Evolutionary conservation across 345 rosid genomes (phyloP).

Genomic region (Melaleuca quinquenervia): DNA sequence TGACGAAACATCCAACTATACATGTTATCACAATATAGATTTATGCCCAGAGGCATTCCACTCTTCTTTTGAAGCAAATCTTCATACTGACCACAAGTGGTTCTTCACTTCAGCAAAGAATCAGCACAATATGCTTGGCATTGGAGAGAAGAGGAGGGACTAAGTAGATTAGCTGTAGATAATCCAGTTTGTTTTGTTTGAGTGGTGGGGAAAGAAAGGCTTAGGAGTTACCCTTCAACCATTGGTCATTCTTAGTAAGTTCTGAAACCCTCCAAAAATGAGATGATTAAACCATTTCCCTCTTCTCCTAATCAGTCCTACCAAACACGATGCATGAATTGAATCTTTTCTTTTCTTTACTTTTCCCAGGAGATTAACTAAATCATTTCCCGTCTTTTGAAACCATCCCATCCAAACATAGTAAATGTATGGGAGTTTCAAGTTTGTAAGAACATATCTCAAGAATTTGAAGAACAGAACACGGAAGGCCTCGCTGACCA

Average conservation of each 20-base stretch:
- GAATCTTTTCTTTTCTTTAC: background rate
- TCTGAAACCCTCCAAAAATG: background rate
- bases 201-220: background rate
- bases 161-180: background rate
- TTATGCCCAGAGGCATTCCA: background rate
- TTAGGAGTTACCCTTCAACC: background rate
- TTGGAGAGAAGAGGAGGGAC: background rate
- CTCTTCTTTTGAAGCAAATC: background rate
- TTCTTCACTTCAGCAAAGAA: background rate
- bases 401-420: background rate
- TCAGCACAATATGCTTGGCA: background rate
- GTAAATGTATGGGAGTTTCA: background rate
- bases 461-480: background rate
- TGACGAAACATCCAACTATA: background rate
- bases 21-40: background rate
- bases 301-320: background rate
- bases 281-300: background rate
- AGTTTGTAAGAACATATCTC: background rate
- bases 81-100: background rate
- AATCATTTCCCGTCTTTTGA: background rate
- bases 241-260: background rate
- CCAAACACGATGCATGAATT: background rate
- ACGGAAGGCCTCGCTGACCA: background rate
- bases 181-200: background rate
- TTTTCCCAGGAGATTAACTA: background rate